These are phyloP conservation scores for Sechiopsis laciniata DNA, from an alignment of 306 rosid species.

Conservation along the genomic window DNA sequence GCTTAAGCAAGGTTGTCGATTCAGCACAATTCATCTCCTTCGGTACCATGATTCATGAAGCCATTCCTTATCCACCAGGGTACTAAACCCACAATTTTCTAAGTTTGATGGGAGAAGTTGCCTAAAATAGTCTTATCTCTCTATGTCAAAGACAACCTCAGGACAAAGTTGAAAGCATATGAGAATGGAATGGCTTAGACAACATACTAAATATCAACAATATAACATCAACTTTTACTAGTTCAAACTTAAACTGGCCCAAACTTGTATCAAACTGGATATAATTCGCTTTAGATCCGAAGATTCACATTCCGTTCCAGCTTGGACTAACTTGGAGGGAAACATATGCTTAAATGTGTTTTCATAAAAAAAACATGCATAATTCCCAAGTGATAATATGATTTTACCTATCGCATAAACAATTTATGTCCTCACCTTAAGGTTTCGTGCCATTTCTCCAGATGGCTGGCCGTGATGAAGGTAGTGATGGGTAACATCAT, in stretches of 20 bases:
- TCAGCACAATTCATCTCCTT: background rate
- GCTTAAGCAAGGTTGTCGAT: too few species aligned
- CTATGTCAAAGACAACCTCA: background rate
- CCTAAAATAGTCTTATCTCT: background rate
- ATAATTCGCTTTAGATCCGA: background rate
- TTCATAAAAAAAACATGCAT: background rate
- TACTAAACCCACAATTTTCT: background rate
- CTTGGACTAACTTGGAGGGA: background rate
- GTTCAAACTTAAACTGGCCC: background rate
- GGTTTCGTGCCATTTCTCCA: constrained; percentile 43
- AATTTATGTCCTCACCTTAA: constrained; percentile 45
- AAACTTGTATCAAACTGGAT: background rate
- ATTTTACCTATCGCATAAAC: too few species aligned
- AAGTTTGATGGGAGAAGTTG: background rate
- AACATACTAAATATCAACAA: background rate
- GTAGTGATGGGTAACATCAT: constrained; percentile 91
- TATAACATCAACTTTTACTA: background rate
- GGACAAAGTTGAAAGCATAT: background rate
- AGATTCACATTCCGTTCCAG: background rate
- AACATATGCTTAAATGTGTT: background rate
- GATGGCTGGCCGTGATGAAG: constrained; percentile 91
- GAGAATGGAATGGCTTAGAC: background rate
- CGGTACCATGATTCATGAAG: background rate
- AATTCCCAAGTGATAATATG: background rate
- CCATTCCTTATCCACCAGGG: background rate